Percentiles rank a stretch among this genome's conserved stretches.
These are phyloP conservation scores for Massariosphaeria phaeospora DNA, from an alignment of 495 filamentous ascomycete species.

Conservation along the genomic window DNA sequence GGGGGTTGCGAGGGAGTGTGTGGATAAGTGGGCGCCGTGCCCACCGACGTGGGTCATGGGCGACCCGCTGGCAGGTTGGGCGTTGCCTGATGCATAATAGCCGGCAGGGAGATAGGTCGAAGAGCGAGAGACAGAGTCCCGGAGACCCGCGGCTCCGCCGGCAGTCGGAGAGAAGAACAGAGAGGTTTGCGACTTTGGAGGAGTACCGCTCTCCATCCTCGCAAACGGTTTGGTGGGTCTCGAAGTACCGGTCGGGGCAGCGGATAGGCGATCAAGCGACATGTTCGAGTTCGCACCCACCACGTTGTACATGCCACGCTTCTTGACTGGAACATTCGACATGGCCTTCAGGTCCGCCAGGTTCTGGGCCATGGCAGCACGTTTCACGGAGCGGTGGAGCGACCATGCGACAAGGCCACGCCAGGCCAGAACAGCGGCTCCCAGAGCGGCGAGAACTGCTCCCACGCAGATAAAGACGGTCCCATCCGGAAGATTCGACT, in stretches of 20 bases:
- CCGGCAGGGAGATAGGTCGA: constrained; percentile 81
- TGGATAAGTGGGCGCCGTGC: constrained; percentile 40
- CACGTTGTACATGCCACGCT: constrained; percentile 41
- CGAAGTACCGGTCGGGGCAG: constrained; percentile 38
- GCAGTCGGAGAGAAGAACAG: constrained; percentile 97
- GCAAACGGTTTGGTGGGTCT: constrained; percentile 42
- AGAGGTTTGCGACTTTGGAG: constrained; percentile 45
- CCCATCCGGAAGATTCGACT: constrained; percentile 83
- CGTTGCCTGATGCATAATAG: constrained; percentile 73
- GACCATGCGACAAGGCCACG: constrained; percentile 85
- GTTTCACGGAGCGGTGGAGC: constrained; percentile 80
- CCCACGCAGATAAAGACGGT: constrained; percentile 96
- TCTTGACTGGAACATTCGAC: constrained; percentile 38
- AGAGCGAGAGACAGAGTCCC: constrained; percentile 49
- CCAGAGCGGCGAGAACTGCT: constrained; percentile 77
- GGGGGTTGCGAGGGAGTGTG: constrained; percentile 47
- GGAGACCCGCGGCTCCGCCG: constrained; percentile 43
- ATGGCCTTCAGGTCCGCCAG: constrained; percentile 59
- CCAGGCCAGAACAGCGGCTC: constrained; percentile 75
- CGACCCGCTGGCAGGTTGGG: constrained; percentile 48
- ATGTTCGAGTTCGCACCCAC: constrained; percentile 32
- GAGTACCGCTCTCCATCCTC: constrained; percentile 43
- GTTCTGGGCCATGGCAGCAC: constrained; percentile 68
- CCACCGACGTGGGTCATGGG: constrained; percentile 48
- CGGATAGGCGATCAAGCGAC: constrained; percentile 46